Conservation (phyloP, 2,329 filamentous ascomycete species). For the Trichoderma pleuroti region DNA sequence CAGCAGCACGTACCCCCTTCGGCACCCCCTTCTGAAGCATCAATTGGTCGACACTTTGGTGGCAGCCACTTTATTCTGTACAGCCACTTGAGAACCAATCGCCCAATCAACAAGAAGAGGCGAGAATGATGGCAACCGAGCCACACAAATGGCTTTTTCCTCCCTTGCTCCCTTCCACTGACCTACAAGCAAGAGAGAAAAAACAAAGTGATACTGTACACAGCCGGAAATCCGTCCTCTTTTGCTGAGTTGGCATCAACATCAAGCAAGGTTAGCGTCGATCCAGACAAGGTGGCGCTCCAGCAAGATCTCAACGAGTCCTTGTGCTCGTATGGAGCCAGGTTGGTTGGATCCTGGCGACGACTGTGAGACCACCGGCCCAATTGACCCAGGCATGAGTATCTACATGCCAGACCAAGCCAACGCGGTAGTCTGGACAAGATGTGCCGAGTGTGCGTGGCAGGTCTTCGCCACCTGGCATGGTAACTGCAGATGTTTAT, state of each 20-base stretch:
- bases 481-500: background rate
- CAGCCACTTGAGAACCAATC: background rate
- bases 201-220: background rate
- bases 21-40: background rate
- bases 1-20: slow-evolving; percentile 8
- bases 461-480: background rate
- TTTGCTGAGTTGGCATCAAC: background rate
- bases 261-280: slow-evolving; percentile 5
- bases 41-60: slow-evolving; percentile 2
- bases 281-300: slow-evolving; percentile 3
- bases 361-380: background rate
- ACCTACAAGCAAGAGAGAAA: background rate
- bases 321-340: background rate
- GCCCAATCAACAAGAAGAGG: background rate
- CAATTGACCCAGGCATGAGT: background rate
- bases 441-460: background rate
- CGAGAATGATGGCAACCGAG: background rate
- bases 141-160: background rate
- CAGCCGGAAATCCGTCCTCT: background rate
- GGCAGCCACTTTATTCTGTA: slow-evolving; percentile 11
- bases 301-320: slow-evolving; percentile 1
- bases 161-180: too few species aligned
- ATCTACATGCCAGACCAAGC: background rate
- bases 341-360: background rate
- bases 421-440: background rate